These are phyloP conservation scores for Globisporangium irregulare DNA, from an alignment of 352 stramenopile species.

Conservation along the genomic window DNA sequence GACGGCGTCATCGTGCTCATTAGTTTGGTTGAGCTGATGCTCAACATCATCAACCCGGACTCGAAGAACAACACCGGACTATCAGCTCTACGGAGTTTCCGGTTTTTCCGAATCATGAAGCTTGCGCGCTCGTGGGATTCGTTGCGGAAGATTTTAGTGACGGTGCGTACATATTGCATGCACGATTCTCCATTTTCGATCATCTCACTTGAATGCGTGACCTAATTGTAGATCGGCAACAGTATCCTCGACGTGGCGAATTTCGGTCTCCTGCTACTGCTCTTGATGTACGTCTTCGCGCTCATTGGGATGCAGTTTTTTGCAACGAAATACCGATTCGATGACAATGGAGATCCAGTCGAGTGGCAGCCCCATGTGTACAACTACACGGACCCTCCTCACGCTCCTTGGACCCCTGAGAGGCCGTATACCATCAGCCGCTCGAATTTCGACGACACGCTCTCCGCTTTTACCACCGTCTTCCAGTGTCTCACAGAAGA, in stretches of 20 bases:
- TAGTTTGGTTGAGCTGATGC: conserved; percentile 40
- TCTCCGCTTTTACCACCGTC: conserved; percentile 63
- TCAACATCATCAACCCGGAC: conserved; percentile 27
- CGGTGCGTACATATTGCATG: conserved; percentile 23
- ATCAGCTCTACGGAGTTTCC: conserved; percentile 74
- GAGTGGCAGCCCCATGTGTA: conserved; percentile 42
- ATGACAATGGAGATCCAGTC: conserved; percentile 32
- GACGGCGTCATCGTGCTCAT: conserved; percentile 54
- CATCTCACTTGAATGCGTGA: neutral
- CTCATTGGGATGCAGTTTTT: conserved; percentile 82
- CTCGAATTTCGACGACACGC: conserved; percentile 59
- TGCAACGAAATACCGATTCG: conserved; percentile 82
- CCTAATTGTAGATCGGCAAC: conserved; percentile 42
- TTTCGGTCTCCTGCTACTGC: conserved; percentile 82
- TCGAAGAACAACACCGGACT: conserved; percentile 46
- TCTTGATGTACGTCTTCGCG: conserved; percentile 90
- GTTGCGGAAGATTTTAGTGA: conserved; percentile 78
- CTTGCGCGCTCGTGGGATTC: conserved; percentile 89
- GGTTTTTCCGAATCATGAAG: conserved; percentile 88
- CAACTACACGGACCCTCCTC: conserved; percentile 32
- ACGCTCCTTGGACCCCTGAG: conserved; percentile 41
- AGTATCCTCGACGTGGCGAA: conserved; percentile 83
- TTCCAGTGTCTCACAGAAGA: conserved; percentile 88
- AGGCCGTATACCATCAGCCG: conserved; percentile 35
- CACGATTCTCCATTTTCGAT: neutral